Evolutionary conservation across 768 basidiomycete species (phyloP).

Genomic region (Termitomyces sp.): DNA sequence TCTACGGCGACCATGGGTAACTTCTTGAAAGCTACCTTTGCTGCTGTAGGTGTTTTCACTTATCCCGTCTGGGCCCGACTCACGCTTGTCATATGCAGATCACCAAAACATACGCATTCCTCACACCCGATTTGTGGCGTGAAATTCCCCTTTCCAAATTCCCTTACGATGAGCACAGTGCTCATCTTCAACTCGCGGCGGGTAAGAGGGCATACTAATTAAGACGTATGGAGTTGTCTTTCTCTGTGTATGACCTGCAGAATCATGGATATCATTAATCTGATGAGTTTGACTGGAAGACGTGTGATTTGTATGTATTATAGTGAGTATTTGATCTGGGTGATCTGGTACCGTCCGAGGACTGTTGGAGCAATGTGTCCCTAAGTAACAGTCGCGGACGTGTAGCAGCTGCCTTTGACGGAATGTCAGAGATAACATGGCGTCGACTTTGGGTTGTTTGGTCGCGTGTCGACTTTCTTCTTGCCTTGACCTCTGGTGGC

Average conservation of each 20-base stretch:
- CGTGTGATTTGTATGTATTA: background rate
- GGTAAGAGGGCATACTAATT: conserved; percentile 70
- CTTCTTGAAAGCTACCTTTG: conserved; percentile 97
- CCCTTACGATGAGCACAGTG: conserved; percentile 94
- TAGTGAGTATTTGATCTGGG: background rate
- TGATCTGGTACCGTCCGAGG: background rate
- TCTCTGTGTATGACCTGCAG: conserved; percentile 7
- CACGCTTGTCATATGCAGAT: conserved; percentile 44
- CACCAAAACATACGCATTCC: conserved; percentile 97
- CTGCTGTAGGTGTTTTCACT: conserved; percentile 52
- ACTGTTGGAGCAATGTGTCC: background rate
- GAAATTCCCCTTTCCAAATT: conserved; percentile 87
- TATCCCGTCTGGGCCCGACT: background rate
- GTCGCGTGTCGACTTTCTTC: conserved; percentile 7
- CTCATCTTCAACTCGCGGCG: conserved; percentile 80
- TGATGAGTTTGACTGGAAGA: conserved; percentile 3
- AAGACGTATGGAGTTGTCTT: conserved; percentile 5
- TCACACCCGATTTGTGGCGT: conserved; percentile 97
- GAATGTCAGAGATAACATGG: background rate
- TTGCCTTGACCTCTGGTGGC: conserved; percentile 4
- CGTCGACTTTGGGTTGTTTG: conserved; percentile 11
- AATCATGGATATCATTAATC: conserved; percentile 2
- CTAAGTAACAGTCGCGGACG: background rate
- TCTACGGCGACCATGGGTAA: conserved; percentile 99
- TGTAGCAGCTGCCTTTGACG: background rate